These are phyloP conservation scores for Dioszegia hungarica DNA, from an alignment of 768 basidiomycete genomes.

Conservation along the genomic window DNA sequence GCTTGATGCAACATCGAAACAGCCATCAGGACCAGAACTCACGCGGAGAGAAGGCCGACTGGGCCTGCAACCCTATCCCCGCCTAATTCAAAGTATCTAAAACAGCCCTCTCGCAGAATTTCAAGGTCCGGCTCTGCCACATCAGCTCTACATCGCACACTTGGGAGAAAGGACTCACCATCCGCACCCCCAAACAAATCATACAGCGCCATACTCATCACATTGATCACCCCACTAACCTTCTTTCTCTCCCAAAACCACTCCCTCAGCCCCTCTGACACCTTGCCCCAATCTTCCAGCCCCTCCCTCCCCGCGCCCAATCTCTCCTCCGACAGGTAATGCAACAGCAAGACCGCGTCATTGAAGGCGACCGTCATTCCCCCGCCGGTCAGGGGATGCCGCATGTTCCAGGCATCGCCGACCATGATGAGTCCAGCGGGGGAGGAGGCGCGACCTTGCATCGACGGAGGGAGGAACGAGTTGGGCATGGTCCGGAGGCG, in stretches of 20 bases:
- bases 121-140: constrained; percentile 50
- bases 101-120: constrained; percentile 65
- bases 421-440: constrained; percentile 62
- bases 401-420: constrained; percentile 98
- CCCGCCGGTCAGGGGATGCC: constrained; percentile 94
- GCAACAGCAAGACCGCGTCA: constrained; percentile 70
- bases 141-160: constrained; percentile 51
- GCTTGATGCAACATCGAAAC: background rate
- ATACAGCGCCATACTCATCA: constrained; percentile 86
- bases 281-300: constrained; percentile 50
- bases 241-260: constrained; percentile 89
- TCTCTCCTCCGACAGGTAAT: constrained; percentile 54
- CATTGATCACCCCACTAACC: constrained; percentile 79
- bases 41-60: constrained; percentile 85
- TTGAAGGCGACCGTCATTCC: constrained; percentile 95
- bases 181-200: constrained; percentile 85
- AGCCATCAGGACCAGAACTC: constrained; percentile 33
- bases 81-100: constrained; percentile 93
- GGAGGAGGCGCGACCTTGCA: constrained; percentile 53
- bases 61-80: constrained; percentile 84
- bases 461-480: constrained; percentile 76
- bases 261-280: constrained; percentile 54
- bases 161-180: constrained; percentile 55
- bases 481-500: constrained; percentile 91
- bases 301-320: constrained; percentile 35